Base-by-base conservation (phyloP, 108 stramenopile genomes). In the Fistulifera pelliculosa region DNA sequence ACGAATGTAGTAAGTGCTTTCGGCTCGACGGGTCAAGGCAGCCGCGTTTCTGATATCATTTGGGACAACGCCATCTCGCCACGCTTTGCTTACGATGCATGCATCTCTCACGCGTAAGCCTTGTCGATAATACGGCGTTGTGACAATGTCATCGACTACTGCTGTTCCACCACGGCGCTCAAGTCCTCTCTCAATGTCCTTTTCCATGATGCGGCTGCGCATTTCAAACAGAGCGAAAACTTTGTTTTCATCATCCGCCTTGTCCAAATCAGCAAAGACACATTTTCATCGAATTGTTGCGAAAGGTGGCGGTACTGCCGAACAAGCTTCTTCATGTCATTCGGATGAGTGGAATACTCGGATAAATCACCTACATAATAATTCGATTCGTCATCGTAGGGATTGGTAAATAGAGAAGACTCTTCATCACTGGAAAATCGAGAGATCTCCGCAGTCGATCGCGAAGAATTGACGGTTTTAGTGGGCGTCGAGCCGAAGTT, bases 121-220 rank as follows among this genome's bases (percentile, higher is more conserved):
- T 18, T 76, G 71, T 43, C 75, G 77, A 60, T 78, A 64, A 52
- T 74, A 85, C 14, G 81, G 67, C 16, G 89, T 91, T 60, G 76
- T 38, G 21, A 87, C 83, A 43, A 85, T 68, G 56, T 91, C 89
- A 58, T 91, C 89, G 10, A 87, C 85, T 1, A 70, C 69, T 17
- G 71, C 69, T 1, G 89, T 87, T 40, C 89, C 85, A 27, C 89
- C 89, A 25, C 74, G 68, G 43, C 89, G 69, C 38, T 87, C 89
- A 48, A 91, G 53, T 4, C 89, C 85, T 11, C 89, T 76, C 58
- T 91, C 89, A 50, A 91, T 85, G 55, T 91, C 89, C 41, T 78
- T 91, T 61, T 87, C 85, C 89, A 91, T 91, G 44, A 91, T 91
- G 5, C 89, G 83, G 66, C 85, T 87, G 50, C 89, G 65, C 85